Percentiles rank a stretch among this genome's conserved stretches.
Conservation (phyloP, 2,329 filamentous ascomycete genomes). For the Colletotrichum sp. region DNA sequence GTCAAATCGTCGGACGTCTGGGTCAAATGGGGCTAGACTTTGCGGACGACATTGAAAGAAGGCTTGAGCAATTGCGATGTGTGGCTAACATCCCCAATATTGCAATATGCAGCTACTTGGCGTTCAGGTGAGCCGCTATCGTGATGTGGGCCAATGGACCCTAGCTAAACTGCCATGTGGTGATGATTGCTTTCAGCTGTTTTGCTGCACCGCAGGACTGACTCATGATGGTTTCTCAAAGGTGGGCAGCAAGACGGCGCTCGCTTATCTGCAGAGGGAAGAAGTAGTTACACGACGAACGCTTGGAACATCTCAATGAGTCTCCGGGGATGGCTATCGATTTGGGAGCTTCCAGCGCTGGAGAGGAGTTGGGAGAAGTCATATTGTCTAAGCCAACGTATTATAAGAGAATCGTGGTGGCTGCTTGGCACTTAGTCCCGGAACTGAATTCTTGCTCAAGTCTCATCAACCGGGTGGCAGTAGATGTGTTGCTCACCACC, state of each 20-base stretch:
- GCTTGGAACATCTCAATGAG: neutral
- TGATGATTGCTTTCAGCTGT: neutral
- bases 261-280: rapidly evolving
- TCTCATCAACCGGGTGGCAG: rapidly evolving
- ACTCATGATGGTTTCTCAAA: neutral
- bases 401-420: neutral
- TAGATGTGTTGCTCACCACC: neutral
- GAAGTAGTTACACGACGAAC: neutral
- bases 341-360: rapidly evolving
- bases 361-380: neutral
- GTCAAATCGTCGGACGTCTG: neutral
- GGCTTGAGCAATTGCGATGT: neutral
- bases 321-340: neutral
- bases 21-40: neutral
- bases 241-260: neutral
- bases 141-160: neutral
- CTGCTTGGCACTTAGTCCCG: rapidly evolving
- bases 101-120: neutral
- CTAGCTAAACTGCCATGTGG: neutral
- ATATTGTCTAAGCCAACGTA: neutral
- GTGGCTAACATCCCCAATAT: neutral
- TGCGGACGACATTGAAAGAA: neutral
- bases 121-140: neutral
- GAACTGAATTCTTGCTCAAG: neutral
- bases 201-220: neutral